These are phyloP conservation scores for Artomyces pyxidatus DNA, from an alignment of 768 basidiomycete species.

Conservation along the genomic window DNA sequence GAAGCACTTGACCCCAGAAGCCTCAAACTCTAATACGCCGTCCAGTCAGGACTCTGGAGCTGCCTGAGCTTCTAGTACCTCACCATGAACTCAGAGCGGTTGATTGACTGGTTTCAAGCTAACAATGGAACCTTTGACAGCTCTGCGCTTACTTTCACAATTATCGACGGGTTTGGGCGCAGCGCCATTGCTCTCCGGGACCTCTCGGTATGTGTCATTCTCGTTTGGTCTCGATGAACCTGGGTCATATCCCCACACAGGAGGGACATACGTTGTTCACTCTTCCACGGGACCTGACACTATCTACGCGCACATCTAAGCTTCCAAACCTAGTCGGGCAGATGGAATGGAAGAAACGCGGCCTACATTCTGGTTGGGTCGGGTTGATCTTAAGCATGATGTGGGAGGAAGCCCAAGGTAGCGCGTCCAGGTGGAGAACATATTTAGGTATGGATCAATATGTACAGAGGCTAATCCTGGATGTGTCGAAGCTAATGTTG, in stretches of 20 bases:
- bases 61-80: too few relatives aligned
- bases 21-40: too few relatives aligned
- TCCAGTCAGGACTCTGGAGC: too few relatives aligned
- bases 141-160: conserved; percentile 23
- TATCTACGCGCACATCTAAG: conserved; percentile 70
- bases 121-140: conserved; percentile 42
- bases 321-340: conserved; percentile 54
- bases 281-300: conserved; percentile 67
- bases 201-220: conserved; percentile 44
- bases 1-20: too few relatives aligned
- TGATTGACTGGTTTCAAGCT: conserved; percentile 48
- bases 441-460: conserved; percentile 53
- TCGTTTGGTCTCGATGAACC: not conserved
- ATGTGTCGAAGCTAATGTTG: not conserved
- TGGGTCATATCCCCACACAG: too few relatives aligned
- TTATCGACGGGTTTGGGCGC: conserved; percentile 46
- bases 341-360: conserved; percentile 52
- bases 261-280: conserved; percentile 71
- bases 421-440: conserved; percentile 54
- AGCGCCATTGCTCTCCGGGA: conserved; percentile 65
- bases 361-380: conserved; percentile 70
- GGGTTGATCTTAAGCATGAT: conserved; percentile 91
- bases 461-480: not conserved
- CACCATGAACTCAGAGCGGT: conserved; percentile 10
- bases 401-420: conserved; percentile 76